Evolutionary conservation across 2,329 filamentous ascomycete genomes (phyloP).

Genomic region (Xylariomycetidae sp.): DNA sequence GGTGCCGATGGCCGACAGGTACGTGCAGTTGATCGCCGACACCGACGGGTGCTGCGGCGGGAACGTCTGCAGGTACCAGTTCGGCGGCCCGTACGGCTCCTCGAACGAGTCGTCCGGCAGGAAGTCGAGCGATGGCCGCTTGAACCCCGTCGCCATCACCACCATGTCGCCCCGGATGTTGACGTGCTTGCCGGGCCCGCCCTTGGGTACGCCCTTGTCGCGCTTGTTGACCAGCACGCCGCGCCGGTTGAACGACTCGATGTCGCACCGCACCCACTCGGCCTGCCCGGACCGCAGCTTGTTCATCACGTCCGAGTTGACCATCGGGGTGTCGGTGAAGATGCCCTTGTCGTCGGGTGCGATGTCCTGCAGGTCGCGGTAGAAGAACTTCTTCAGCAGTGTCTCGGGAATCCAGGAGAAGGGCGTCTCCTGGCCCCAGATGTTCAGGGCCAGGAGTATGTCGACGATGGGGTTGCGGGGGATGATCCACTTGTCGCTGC

Average conservation of each 20-base stretch:
- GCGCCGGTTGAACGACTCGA: constrained; percentile 55
- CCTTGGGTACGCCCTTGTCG: constrained; percentile 64
- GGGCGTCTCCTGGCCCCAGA: constrained; percentile 70
- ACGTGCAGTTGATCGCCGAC: constrained; percentile 76
- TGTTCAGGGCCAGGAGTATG: constrained; percentile 66
- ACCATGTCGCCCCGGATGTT: constrained; percentile 67
- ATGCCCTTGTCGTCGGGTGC: constrained; percentile 64
- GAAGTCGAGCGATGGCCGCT: constrained; percentile 67
- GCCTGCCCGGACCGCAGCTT: constrained; percentile 66
- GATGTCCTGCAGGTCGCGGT: constrained; percentile 70
- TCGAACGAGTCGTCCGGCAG: constrained; percentile 67
- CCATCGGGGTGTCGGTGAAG: constrained; percentile 83
- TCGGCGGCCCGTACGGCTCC: constrained; percentile 69
- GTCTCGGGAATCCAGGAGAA: constrained; percentile 74
- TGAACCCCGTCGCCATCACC: constrained; percentile 78
- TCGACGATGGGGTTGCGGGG: constrained; percentile 73
- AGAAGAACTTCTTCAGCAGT: constrained; percentile 72
- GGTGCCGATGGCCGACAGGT: constrained; percentile 71
- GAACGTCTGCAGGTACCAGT: constrained; percentile 87
- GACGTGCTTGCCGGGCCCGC: constrained; percentile 64
- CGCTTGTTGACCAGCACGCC: constrained; percentile 69
- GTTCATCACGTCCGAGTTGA: constrained; percentile 74
- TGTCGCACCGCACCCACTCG: constrained; percentile 77
- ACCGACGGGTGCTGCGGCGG: constrained; percentile 67
- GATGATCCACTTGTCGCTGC: constrained; percentile 84